These are phyloP conservation scores for Venturia pyrina DNA, from an alignment of 2,329 filamentous ascomycete genomes.

Conservation along the genomic window DNA sequence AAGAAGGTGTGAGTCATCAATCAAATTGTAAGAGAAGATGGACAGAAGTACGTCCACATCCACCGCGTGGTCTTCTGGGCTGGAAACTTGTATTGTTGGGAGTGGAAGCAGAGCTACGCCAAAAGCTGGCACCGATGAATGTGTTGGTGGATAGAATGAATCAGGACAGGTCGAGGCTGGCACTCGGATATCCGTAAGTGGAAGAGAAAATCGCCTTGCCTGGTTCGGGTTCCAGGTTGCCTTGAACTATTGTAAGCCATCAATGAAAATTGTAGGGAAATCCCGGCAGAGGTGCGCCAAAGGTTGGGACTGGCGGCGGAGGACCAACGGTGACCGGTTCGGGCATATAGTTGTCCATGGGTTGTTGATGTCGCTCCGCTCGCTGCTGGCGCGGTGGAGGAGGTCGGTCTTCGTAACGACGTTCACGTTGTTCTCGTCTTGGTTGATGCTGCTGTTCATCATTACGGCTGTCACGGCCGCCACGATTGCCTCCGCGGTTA, in stretches of 20 bases:
- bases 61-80: not conserved
- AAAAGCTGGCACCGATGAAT: not conserved
- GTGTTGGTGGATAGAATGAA: not conserved
- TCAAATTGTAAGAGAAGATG: not conserved
- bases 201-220: not conserved
- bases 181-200: not conserved
- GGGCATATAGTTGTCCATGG: slow-evolving; percentile 16
- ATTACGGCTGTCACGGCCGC: slow-evolving; percentile 6
- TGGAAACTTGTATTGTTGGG: not conserved
- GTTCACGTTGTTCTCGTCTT: not conserved
- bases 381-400: slow-evolving; percentile 23
- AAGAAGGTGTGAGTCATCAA: not conserved
- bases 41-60: not conserved
- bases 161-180: not conserved
- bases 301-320: slow-evolving; percentile 29
- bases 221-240: not conserved
- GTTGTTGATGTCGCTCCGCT: slow-evolving; percentile 23
- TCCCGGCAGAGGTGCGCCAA: slow-evolving; percentile 25
- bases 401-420: slow-evolving; percentile 1
- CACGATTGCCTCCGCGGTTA: slow-evolving; percentile 1
- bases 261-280: slow-evolving; percentile 10
- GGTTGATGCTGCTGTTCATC: slow-evolving; percentile 6
- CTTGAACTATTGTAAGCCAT: not conserved
- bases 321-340: slow-evolving; percentile 28
- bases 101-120: not conserved